Conservation (phyloP, 345 rosid species). For the Linum lewisii region DNA sequence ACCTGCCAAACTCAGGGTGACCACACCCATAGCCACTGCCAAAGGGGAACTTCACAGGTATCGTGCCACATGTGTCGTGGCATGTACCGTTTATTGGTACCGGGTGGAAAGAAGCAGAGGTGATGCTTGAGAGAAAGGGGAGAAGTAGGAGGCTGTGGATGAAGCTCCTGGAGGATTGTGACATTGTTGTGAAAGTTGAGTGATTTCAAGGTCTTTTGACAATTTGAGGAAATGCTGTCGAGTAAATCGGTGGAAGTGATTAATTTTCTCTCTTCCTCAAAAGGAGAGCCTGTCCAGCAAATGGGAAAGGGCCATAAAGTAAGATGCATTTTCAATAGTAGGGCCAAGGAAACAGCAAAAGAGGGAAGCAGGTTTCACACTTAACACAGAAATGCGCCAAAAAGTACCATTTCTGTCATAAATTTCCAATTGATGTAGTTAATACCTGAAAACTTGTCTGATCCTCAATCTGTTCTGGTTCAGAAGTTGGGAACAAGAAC, state of each 20-base stretch:
- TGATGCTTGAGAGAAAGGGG: conserved; percentile 10
- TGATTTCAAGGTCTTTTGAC: background rate
- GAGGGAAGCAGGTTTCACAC: background rate
- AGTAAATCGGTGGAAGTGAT: background rate
- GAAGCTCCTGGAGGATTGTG: conserved; percentile 21
- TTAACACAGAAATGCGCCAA: no score
- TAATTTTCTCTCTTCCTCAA: conserved; percentile 23
- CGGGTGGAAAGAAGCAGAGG: conserved; percentile 19
- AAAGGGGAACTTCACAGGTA: conserved; percentile 43
- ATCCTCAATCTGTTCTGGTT: background rate
- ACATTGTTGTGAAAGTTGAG: conserved; percentile 26
- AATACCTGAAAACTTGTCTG: background rate
- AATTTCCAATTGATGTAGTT: no score
- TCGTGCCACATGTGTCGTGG: conserved; percentile 33
- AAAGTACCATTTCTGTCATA: no score
- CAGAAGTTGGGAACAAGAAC: no score
- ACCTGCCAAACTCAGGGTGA: conserved; percentile 42
- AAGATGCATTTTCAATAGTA: conserved; percentile 10
- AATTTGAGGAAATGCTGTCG: conserved; percentile 3
- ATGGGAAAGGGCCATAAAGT: conserved; percentile 36
- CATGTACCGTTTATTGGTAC: conserved; percentile 29
- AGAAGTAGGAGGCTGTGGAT: conserved; percentile 21
- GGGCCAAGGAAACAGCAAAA: conserved; percentile 1
- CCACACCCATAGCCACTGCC: conserved; percentile 51
- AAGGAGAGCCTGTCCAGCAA: conserved; percentile 28